Percentiles rank a stretch among this genome's conserved stretches.
Evolutionary conservation across 2,329 filamentous ascomycete species (phyloP).

Genomic region (Leptosphaerulina australis): DNA sequence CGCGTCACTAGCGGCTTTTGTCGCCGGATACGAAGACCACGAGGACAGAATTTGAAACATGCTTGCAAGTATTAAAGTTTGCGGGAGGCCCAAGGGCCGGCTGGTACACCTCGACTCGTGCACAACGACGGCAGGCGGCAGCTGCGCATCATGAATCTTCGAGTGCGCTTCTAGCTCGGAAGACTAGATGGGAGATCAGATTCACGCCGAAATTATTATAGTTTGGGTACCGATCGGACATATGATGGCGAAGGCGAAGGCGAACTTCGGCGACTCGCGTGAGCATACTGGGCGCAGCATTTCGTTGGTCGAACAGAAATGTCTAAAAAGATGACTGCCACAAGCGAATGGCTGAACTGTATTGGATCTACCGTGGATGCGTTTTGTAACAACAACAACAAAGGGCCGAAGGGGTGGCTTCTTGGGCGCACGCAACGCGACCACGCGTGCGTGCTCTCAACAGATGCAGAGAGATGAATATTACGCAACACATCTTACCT

Average conservation of each 20-base stretch:
- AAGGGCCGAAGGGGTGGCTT: slow-evolving; percentile 12
- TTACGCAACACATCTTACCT: slow-evolving; percentile 10
- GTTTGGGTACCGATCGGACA: slow-evolving; percentile 3
- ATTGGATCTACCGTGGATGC: slow-evolving; percentile 5
- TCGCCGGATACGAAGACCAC: slow-evolving; percentile 12
- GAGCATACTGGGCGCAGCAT: slow-evolving; percentile 2
- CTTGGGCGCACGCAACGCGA: slow-evolving; percentile 10
- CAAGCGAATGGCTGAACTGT: slow-evolving; percentile 17
- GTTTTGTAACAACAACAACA: slow-evolving; percentile 19
- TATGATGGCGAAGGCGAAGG: slow-evolving; percentile 12
- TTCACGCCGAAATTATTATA: neutral
- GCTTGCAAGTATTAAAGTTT: slow-evolving; percentile 29
- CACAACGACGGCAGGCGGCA: slow-evolving; percentile 8
- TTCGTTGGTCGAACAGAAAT: slow-evolving; percentile 14
- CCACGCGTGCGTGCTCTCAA: slow-evolving; percentile 9
- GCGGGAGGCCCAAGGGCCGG: slow-evolving; percentile 23
- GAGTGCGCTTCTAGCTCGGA: slow-evolving; percentile 26
- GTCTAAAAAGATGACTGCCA: neutral
- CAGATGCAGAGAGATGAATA: slow-evolving; percentile 9
- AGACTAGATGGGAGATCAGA: slow-evolving; percentile 17
- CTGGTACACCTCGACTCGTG: slow-evolving; percentile 5
- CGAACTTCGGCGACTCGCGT: slow-evolving; percentile 12
- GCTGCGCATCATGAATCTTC: slow-evolving; percentile 21
- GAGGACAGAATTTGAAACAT: slow-evolving; percentile 29
- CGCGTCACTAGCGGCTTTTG: slow-evolving; percentile 14